phyloP scores from a whole-genome alignment of 495 filamentous ascomycete species.

The Corynascus novoguineensis region DNA sequence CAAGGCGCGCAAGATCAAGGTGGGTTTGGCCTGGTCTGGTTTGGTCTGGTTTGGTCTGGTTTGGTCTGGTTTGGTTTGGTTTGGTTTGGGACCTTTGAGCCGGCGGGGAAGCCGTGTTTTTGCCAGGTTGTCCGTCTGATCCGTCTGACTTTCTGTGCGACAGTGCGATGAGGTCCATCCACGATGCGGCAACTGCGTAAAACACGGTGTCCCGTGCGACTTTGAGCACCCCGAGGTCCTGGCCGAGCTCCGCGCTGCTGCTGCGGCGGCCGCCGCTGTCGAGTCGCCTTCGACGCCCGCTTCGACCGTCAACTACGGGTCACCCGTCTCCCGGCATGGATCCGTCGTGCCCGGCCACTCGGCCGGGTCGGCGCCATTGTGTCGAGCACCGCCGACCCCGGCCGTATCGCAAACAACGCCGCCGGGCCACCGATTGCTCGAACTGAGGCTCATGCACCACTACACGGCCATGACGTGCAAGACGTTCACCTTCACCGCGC shows the following conservation, averaged over 20 bases:
- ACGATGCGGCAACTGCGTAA: conserved; percentile 55
- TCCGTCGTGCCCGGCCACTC: conserved; percentile 22
- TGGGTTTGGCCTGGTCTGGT: too few relatives aligned
- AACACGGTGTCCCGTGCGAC: conserved; percentile 59
- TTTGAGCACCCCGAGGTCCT: conserved; percentile 47
- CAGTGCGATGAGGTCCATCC: conserved; percentile 62
- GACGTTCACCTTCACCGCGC: conserved; percentile 46
- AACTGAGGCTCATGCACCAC: conserved; percentile 51
- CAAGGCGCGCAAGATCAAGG: conserved; percentile 60
- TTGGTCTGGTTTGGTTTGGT: too few relatives aligned
- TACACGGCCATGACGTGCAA: conserved; percentile 50
- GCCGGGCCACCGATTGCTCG: conserved; percentile 42
- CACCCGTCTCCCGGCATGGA: conserved; percentile 24
- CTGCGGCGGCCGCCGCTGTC: conserved; percentile 10
- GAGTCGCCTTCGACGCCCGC: conserved; percentile 23
- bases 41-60: too few relatives aligned
- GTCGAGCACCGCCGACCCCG: conserved; percentile 34
- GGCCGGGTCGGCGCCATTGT: conserved; percentile 28
- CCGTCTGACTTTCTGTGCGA: not conserved
- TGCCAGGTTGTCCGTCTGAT: not conserved
- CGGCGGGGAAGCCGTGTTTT: too few relatives aligned
- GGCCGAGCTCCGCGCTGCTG: conserved; percentile 29
- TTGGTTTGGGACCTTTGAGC: too few relatives aligned
- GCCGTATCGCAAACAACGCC: conserved; percentile 33
- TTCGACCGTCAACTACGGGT: conserved; percentile 28